These are phyloP conservation scores for Seiridium cupressi DNA, from an alignment of 2,329 filamentous ascomycete species.

Conservation along the genomic window DNA sequence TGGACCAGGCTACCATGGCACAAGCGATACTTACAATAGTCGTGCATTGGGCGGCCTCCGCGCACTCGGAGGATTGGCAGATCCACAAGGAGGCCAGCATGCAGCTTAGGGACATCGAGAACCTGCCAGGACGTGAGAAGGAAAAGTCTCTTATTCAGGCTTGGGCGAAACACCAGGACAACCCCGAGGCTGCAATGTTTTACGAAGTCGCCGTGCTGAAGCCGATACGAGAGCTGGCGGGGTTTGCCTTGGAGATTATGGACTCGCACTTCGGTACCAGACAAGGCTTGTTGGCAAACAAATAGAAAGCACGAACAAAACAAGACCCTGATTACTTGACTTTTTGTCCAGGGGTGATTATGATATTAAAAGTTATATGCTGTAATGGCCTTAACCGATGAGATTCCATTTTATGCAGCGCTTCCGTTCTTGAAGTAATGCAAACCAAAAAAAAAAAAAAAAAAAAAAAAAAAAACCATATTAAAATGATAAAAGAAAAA, in stretches of 20 bases:
- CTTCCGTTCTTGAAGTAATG: too few species aligned
- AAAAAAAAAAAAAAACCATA: neutral
- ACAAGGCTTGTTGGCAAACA: neutral
- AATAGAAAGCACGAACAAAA: neutral
- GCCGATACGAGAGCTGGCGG: conserved; percentile 45
- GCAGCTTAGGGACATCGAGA: conserved; percentile 48
- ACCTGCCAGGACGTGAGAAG: conserved; percentile 41
- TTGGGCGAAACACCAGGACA: conserved; percentile 41
- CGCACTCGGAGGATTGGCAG: conserved; percentile 44
- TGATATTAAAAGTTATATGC: too few species aligned
- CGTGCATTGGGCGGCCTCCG: conserved; percentile 37
- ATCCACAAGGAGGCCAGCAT: conserved; percentile 40
- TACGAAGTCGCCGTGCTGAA: conserved; percentile 48
- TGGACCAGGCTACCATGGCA: conserved; percentile 53
- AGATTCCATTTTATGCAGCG: too few species aligned
- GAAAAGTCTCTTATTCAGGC: conserved; percentile 41
- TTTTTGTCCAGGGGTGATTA: too few species aligned
- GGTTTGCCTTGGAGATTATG: conserved; percentile 43
- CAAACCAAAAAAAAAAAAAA: neutral
- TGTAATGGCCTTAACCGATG: too few species aligned
- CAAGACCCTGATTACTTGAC: too few species aligned
- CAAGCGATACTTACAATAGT: conserved; percentile 52
- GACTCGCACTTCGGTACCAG: conserved; percentile 34
- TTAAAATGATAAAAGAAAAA: too few species aligned
- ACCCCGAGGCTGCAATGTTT: conserved; percentile 40